Conservation (phyloP, 2,329 filamentous ascomycete species). For the Teratosphaeria viscida region DNA sequence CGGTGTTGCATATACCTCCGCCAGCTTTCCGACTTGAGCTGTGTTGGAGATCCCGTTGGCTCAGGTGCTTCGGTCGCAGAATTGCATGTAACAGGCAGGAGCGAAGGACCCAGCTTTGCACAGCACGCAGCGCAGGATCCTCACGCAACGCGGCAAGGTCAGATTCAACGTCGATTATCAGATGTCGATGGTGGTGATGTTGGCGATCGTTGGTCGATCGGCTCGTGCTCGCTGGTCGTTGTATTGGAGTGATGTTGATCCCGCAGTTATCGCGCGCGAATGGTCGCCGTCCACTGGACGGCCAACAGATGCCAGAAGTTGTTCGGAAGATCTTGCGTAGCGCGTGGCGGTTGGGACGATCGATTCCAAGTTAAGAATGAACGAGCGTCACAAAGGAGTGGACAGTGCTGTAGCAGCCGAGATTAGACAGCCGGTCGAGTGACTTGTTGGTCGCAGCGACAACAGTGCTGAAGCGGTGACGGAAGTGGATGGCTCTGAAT, state of each 20-base stretch:
- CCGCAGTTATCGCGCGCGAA: not conserved
- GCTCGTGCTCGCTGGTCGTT: not conserved
- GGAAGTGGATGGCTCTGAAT: conserved; percentile 7
- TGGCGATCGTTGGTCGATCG: not conserved
- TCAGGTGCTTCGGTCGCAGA: not conserved
- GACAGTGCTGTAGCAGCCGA: not conserved
- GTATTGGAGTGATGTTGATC: not conserved
- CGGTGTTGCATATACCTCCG: conserved; percentile 23
- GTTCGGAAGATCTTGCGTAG: not conserved
- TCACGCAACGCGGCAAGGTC: not conserved
- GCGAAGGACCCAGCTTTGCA: not conserved
- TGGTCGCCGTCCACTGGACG: not conserved
- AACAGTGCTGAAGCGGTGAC: conserved; percentile 8
- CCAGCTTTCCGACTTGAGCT: conserved; percentile 11
- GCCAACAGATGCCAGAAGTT: not conserved
- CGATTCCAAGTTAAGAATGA: conserved; percentile 3
- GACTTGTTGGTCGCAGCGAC: conserved; percentile 1
- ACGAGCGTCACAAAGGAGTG: conserved; percentile 5
- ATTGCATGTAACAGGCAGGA: not conserved
- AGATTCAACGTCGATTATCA: not conserved
- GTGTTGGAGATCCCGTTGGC: not conserved
- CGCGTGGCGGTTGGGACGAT: conserved; percentile 4
- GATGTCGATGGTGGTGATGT: not conserved
- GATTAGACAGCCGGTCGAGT: not conserved
- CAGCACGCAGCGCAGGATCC: not conserved